Evolutionary conservation across 192 early-diverging fungal species (phyloP), one percentile per base, ranked within the genome.

Genomic region (Coemansia sp.): DNA sequence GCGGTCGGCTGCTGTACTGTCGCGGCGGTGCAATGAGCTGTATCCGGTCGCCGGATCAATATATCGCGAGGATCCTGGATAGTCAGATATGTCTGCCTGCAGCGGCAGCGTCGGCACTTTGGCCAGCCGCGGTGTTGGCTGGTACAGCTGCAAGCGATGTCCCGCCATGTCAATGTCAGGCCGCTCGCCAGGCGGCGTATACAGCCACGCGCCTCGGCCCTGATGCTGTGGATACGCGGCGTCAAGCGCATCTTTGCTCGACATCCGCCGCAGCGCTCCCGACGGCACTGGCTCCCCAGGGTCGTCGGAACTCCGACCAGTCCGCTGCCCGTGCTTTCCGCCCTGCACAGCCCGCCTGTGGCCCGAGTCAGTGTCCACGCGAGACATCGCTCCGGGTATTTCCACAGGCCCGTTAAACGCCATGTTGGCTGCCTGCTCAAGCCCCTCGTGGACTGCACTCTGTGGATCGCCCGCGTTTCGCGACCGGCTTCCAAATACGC

Each of bases 111-210:
- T 61, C 0, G 72, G 59, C 9, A 53, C 25, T 49, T 57, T 65
- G 21, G 62, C 67, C 27, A 61, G 56, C 23, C 67, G 57, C 27
- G 53, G 58, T 1, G 52, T 47, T 4, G 62, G 47, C 27, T 59
- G 63, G 21, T 62, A 64, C 43, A 57, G 25, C 15, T 24, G 70
- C 37, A 55, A 19, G 10, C 50, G 43, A 5, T 67, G 59, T 15
- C 38, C 41, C 1, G 50, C 41, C 9, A 37, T 50, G 10, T 59
- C 54, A 2, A 27, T 12, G 5, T 41, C 47, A 10, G 49, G 22
- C 17, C 55, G 61, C 38, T 74, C 72, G 11, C 72, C 66, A 52
- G 66, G 72, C 19, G 72, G 62, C 0, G 62, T 68, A 41, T 74
- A 57, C 12, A 69, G 27, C 72, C 72, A 74, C 12, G 25, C 51